A percentile compares a stretch with the other conserved stretches of the same genome.
phyloP scores from a whole-genome alignment of 208 protist genomes.

The Trypanosoma melophagium region DNA sequence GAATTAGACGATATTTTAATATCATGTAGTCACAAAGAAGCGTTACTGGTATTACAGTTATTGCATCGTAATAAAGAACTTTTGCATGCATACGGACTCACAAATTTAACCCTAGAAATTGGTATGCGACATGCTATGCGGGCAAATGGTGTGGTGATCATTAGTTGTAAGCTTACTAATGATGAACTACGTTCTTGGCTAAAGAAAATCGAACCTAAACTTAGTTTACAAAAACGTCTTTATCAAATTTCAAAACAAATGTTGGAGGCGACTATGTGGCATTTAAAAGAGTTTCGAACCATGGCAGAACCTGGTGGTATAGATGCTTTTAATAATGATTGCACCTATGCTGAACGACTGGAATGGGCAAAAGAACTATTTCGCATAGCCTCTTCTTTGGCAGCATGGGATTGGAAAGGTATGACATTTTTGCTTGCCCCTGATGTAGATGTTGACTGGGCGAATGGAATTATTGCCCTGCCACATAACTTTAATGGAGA shows the following conservation, averaged over 20 bases:
- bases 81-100: constrained; percentile 69
- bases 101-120: constrained; percentile 81
- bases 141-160: constrained; percentile 88
- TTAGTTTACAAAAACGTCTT: constrained; percentile 77
- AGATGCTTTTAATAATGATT: constrained; percentile 87
- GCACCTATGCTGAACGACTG: constrained; percentile 87
- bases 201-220: constrained; percentile 61
- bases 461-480: constrained; percentile 55
- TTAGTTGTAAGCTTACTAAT: constrained; percentile 47
- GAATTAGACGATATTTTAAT: constrained; percentile 89
- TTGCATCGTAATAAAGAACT: constrained; percentile 78
- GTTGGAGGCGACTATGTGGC: constrained; percentile 90
- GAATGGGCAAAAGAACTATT: constrained; percentile 90
- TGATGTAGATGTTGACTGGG: constrained; percentile 85
- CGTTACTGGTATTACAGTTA: constrained; percentile 56
- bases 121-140: constrained; percentile 71
- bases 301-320: constrained; percentile 79
- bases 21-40: constrained; percentile 83
- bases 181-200: constrained; percentile 72
- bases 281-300: constrained; percentile 82
- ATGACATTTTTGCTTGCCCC: constrained; percentile 83
- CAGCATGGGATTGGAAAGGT: constrained; percentile 88
- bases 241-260: constrained; percentile 85
- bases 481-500: constrained; percentile 89
- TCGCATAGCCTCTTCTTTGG: constrained; percentile 68